Conservation (phyloP, 495 filamentous ascomycete species). For the Annulohypoxylon stygium region DNA sequence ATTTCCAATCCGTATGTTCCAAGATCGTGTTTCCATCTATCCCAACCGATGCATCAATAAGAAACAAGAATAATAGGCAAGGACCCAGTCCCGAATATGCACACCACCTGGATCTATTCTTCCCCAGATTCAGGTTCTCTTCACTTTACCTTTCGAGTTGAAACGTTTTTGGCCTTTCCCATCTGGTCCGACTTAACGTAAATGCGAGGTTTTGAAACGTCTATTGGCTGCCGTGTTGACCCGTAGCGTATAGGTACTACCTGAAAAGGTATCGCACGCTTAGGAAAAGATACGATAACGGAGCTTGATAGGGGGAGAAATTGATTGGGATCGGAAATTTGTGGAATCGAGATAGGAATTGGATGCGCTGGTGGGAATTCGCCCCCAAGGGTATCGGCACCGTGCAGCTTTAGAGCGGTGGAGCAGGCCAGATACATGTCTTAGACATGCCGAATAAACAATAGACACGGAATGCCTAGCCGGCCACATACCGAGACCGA, state of each 20-base stretch:
- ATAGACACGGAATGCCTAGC: slow-evolving; percentile 9
- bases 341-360: slow-evolving; percentile 8
- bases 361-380: slow-evolving; percentile 19
- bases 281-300: slow-evolving; percentile 81
- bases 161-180: slow-evolving; percentile 10
- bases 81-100: slow-evolving; percentile 38
- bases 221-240: slow-evolving; percentile 28
- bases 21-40: slow-evolving; percentile 27
- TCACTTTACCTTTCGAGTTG: slow-evolving; percentile 9
- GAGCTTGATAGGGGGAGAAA: slow-evolving; percentile 28
- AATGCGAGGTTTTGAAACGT: slow-evolving; percentile 12
- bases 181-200: slow-evolving; percentile 34
- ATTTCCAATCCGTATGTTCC: slow-evolving; percentile 27
- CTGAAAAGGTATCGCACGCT: slow-evolving; percentile 93
- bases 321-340: slow-evolving; percentile 4
- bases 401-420: slow-evolving; percentile 23
- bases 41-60: slow-evolving; percentile 25
- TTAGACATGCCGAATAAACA: slow-evolving; percentile 35
- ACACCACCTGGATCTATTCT: slow-evolving; percentile 17
- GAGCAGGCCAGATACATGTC: slow-evolving; percentile 26
- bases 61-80: slow-evolving; percentile 38
- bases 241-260: slow-evolving; percentile 77
- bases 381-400: slow-evolving; percentile 18
- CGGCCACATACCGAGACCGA: slow-evolving; percentile 24
- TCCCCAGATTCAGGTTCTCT: slow-evolving; percentile 9